Percentiles rank a stretch among this genome's conserved stretches.
These are phyloP conservation scores for Clathrospora elynae DNA, from an alignment of 2,329 filamentous ascomycete genomes.

Conservation along the genomic window DNA sequence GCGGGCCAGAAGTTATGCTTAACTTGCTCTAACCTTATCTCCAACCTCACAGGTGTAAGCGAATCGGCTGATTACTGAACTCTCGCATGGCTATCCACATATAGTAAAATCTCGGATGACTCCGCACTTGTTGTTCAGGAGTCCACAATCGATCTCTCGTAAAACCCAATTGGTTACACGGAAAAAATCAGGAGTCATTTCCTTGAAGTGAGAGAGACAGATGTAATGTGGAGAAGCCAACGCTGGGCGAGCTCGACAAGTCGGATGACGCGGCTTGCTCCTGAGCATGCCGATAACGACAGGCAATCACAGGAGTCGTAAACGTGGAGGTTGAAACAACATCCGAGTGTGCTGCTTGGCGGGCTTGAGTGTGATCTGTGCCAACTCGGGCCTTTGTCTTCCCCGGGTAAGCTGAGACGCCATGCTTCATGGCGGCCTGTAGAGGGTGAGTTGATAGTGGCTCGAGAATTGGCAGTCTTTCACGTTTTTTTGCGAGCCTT, in stretches of 20 bases:
- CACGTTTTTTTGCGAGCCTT: conserved; percentile 18
- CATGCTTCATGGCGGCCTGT: conserved; percentile 21
- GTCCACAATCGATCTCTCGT: too few species aligned
- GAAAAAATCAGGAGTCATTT: neutral
- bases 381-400: conserved; percentile 44
- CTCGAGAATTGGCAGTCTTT: conserved; percentile 25
- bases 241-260: conserved; percentile 19
- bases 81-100: conserved; percentile 3
- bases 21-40: conserved; percentile 47
- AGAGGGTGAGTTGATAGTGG: conserved; percentile 21
- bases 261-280: conserved; percentile 42
- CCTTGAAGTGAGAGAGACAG: neutral
- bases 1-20: conserved; percentile 45
- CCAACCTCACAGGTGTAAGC: conserved; percentile 34
- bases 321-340: conserved; percentile 35
- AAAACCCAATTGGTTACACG: neutral
- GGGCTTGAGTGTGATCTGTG: conserved; percentile 39
- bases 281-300: conserved; percentile 27
- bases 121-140: neutral
- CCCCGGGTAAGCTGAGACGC: conserved; percentile 41
- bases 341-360: conserved; percentile 42
- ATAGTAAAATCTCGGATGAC: neutral
- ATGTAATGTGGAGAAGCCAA: conserved; percentile 15
- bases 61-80: conserved; percentile 29
- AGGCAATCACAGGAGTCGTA: conserved; percentile 24